Conservation (phyloP, 2,329 filamentous ascomycete species). For the Penicillium occitanis region DNA sequence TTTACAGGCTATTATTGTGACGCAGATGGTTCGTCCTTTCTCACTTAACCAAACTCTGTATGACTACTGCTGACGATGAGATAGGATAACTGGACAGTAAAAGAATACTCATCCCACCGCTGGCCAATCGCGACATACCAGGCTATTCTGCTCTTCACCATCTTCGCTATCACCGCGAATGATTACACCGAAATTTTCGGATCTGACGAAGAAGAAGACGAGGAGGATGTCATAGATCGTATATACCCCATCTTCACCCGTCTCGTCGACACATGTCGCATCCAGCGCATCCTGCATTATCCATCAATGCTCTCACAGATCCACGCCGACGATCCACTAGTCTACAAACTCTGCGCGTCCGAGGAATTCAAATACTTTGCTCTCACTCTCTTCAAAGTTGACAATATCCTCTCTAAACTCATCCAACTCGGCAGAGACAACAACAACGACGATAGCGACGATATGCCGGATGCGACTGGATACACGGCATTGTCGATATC, state of each 20-base stretch:
- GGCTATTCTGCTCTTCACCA: slow-evolving; percentile 33
- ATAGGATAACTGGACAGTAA: slow-evolving; percentile 15
- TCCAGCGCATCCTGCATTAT: slow-evolving; percentile 32
- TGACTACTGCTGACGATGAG: not conserved
- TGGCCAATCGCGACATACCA: slow-evolving; percentile 38
- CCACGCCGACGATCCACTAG: slow-evolving; percentile 16
- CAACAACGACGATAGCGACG: not conserved
- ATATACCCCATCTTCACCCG: slow-evolving; percentile 23
- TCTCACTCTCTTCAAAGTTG: slow-evolving; percentile 30
- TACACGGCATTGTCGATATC: slow-evolving; percentile 17
- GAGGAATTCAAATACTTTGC: slow-evolving; percentile 35
- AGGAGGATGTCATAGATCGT: slow-evolving; percentile 17
- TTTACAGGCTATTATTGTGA: slow-evolving; percentile 27
- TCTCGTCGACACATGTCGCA: slow-evolving; percentile 31
- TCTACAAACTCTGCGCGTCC: slow-evolving; percentile 28
- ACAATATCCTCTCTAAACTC: slow-evolving; percentile 6
- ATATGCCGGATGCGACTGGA: not conserved
- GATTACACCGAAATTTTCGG: not conserved
- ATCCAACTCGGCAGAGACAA: not conserved
- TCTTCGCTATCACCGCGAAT: slow-evolving; percentile 27
- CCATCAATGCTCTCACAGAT: slow-evolving; percentile 29
- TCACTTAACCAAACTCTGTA: not conserved
- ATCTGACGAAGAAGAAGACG: not conserved
- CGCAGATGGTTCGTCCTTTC: slow-evolving; percentile 28
- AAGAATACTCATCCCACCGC: slow-evolving; percentile 17